A percentile compares a stretch with the other conserved stretches of the same genome.
These are phyloP conservation scores for Solanum raphanifolium DNA, from an alignment of 257 asterid genomes.

Conservation along the genomic window DNA sequence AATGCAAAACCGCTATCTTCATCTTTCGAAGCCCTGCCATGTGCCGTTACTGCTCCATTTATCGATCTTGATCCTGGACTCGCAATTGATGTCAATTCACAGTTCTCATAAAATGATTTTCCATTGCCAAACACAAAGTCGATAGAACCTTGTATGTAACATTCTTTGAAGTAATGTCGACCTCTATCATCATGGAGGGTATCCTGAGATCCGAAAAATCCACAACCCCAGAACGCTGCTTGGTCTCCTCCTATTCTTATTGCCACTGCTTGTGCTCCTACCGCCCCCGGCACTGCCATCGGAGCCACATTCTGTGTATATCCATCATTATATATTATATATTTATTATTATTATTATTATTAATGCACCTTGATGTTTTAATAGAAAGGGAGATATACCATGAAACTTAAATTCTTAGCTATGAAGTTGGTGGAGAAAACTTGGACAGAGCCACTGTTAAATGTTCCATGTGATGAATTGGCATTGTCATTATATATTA, in stretches of 20 bases:
- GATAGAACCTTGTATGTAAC: slow-evolving; percentile 93
- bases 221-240: slow-evolving; percentile 90
- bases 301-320: slow-evolving; percentile 72
- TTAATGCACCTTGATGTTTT: no score
- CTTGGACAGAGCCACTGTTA: slow-evolving; percentile 84
- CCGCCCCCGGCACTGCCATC: slow-evolving; percentile 61
- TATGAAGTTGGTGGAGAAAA: slow-evolving; percentile 63
- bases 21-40: slow-evolving; percentile 70
- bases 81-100: slow-evolving; percentile 69
- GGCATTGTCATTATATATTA: slow-evolving; percentile 84
- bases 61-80: slow-evolving; percentile 49
- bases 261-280: slow-evolving; percentile 94
- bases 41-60: slow-evolving; percentile 82
- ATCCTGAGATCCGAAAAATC: slow-evolving; percentile 94
- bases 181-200: slow-evolving; percentile 90
- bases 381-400: slow-evolving; percentile 23
- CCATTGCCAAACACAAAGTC: slow-evolving; percentile 89
- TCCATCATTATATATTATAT: no score
- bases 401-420: slow-evolving; percentile 87
- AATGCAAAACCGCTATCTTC: slow-evolving; percentile 80
- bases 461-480: slow-evolving; percentile 79
- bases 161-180: slow-evolving; percentile 83
- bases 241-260: slow-evolving; percentile 65
- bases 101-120: slow-evolving; percentile 68
- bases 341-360: no score